A percentile compares a stretch with the other conserved stretches of the same genome.
phyloP scores from a whole-genome alignment of 2,329 filamentous ascomycete genomes.

The Colletotrichum sp. region DNA sequence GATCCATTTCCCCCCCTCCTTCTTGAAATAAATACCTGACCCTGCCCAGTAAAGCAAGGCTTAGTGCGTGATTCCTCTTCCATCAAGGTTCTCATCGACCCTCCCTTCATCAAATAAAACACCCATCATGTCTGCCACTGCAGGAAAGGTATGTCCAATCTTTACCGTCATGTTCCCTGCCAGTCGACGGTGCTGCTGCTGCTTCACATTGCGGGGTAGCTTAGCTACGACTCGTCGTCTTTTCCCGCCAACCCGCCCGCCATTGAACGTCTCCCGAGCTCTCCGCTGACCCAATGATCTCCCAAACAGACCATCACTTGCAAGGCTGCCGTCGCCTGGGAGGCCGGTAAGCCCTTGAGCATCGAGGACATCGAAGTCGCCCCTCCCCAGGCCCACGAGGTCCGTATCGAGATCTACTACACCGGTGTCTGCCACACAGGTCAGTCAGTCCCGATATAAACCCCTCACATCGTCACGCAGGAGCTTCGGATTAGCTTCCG shows the following conservation, averaged over 20 bases:
- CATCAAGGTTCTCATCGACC: conserved; percentile 24
- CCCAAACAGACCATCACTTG: conserved; percentile 82
- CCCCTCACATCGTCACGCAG: conserved; percentile 22
- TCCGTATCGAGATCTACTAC: conserved; percentile 96
- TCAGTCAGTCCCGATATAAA: conserved; percentile 44
- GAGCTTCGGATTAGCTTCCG: not conserved
- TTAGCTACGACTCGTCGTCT: not conserved
- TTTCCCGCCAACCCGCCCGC: not conserved
- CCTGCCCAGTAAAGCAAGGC: conserved; percentile 10
- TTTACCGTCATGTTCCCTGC: not conserved
- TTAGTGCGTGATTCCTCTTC: conserved; percentile 11
- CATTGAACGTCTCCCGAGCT: not conserved
- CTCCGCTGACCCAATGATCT: conserved; percentile 7
- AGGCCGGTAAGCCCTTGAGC: conserved; percentile 85
- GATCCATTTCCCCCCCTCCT: not conserved
- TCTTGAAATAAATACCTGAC: conserved; percentile 19
- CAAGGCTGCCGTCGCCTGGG: conserved; percentile 98
- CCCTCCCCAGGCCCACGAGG: conserved; percentile 89
- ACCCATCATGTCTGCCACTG: conserved; percentile 23
- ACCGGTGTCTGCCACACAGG: conserved; percentile 99
- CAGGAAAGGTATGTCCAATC: conserved; percentile 21
- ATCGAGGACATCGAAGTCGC: conserved; percentile 93
- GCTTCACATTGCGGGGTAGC: conserved; percentile 20
- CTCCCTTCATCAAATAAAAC: not conserved
- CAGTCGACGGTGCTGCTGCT: not conserved